Conservation (phyloP, 805 yeast species). For the Ogataea glucozyma region DNA sequence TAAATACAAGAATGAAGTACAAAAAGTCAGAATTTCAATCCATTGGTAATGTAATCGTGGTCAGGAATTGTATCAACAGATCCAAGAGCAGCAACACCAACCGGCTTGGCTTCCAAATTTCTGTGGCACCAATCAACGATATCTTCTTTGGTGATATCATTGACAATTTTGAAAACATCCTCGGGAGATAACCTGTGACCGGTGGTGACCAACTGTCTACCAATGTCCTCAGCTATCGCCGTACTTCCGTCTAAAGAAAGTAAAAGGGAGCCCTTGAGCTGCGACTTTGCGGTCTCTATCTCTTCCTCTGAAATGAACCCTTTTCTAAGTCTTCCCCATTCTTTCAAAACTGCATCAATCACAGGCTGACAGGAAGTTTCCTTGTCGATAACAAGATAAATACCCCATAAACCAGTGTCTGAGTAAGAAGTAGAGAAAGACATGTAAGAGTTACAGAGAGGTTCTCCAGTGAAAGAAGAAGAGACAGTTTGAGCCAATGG, state of each 20-base stretch:
- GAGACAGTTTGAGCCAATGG: slow-evolving; percentile 68
- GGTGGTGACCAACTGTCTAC: slow-evolving; percentile 94
- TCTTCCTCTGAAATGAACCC: slow-evolving; percentile 82
- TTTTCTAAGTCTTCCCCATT: slow-evolving; percentile 83
- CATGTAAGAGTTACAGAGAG: slow-evolving; percentile 91
- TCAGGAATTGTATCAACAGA: slow-evolving; percentile 72
- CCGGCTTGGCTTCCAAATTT: slow-evolving; percentile 71
- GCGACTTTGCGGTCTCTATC: slow-evolving; percentile 92
- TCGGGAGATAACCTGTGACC: slow-evolving; percentile 76
- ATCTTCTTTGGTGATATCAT: slow-evolving; percentile 73
- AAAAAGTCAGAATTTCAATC: too few species aligned
- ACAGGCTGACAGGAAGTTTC: slow-evolving; percentile 64
- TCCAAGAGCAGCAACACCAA: slow-evolving; percentile 92
- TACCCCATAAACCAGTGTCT: slow-evolving; percentile 98
- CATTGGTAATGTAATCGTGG: slow-evolving; percentile 50
- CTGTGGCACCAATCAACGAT: slow-evolving; percentile 87
- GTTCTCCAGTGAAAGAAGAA: slow-evolving; percentile 43
- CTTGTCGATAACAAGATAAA: slow-evolving; percentile 84
- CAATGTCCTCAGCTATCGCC: slow-evolving; percentile 95
- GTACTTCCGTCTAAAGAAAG: slow-evolving; percentile 93
- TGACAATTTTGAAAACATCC: slow-evolving; percentile 73
- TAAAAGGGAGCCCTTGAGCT: slow-evolving; percentile 86
- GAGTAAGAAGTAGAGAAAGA: slow-evolving; percentile 96
- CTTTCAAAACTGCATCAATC: slow-evolving; percentile 73
- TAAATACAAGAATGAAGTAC: too few species aligned